Conservation (phyloP, 768 basidiomycete species). For the Solioccasus polychromus region DNA sequence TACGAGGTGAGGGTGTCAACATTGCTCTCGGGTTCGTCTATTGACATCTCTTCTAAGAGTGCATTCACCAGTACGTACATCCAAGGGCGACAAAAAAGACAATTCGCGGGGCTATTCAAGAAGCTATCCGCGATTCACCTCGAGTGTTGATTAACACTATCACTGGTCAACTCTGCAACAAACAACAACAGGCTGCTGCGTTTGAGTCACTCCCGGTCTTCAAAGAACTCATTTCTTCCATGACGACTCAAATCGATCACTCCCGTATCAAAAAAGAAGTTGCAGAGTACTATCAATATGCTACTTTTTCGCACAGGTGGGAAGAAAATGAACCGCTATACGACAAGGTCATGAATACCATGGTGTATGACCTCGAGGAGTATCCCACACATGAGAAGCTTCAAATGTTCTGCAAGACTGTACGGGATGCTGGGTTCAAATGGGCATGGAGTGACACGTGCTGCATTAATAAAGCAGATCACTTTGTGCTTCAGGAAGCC, state of each 20-base stretch:
- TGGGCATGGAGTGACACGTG: too few relatives aligned
- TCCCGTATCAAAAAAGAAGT: constrained; percentile 5
- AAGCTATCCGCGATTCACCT: constrained; percentile 1
- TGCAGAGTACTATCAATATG: constrained; percentile 6
- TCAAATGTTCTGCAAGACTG: too few relatives aligned
- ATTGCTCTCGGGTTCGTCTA: too few relatives aligned
- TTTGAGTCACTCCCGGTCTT: constrained; percentile 8
- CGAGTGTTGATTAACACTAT: constrained; percentile 10
- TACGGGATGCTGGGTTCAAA: too few relatives aligned
- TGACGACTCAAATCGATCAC: constrained; percentile 5
- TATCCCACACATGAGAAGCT: not conserved
- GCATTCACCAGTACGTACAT: not conserved
- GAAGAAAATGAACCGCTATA: constrained; percentile 8
- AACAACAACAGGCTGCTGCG: not conserved
- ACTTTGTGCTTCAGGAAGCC: constrained; percentile 1
- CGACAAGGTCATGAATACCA: not conserved
- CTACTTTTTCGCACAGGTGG: constrained; percentile 14
- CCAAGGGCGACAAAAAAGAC: not conserved
- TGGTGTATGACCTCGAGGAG: constrained; percentile 10
- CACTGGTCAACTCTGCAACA: constrained; percentile 8
- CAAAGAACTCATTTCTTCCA: constrained; percentile 11
- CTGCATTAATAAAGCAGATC: constrained; percentile 5
- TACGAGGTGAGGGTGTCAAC: not conserved
- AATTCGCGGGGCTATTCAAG: constrained; percentile 2
- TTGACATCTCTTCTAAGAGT: not conserved